Evolutionary conservation across 176 grass and related monocot genomes (phyloP).

Genomic region (Oryza nivara): DNA sequence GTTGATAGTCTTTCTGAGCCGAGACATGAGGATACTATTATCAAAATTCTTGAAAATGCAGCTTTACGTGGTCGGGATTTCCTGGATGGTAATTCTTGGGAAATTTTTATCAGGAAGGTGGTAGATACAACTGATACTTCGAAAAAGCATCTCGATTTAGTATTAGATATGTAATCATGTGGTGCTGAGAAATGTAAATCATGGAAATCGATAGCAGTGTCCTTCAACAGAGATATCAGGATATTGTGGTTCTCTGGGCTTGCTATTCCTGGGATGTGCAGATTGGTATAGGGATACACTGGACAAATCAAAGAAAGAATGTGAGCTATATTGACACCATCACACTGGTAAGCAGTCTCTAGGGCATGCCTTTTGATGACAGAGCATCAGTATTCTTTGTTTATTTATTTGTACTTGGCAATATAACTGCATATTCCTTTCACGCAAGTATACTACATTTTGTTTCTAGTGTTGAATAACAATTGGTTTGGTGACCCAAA

Average conservation of each 20-base stretch:
- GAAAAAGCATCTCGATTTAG: constrained; percentile 35
- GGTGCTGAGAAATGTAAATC: neutral
- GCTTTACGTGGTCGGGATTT: constrained; percentile 25
- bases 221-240: neutral
- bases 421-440: neutral
- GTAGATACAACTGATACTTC: constrained; percentile 35
- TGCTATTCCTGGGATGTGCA: neutral
- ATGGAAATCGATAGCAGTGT: neutral
- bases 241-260: neutral
- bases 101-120: constrained; percentile 54
- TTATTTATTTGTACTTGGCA: neutral
- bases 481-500: neutral
- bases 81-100: constrained; percentile 56
- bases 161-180: constrained; percentile 34
- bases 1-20: constrained; percentile 50
- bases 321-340: neutral
- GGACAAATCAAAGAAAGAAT: neutral
- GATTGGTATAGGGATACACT: neutral
- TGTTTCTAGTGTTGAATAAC: neutral
- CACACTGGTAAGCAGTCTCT: neutral
- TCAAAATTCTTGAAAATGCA: constrained; percentile 48
- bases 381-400: neutral
- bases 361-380: neutral
- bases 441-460: neutral
- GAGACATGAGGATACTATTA: constrained; percentile 35